A percentile compares a stretch with the other conserved stretches of the same genome.
Conservation (phyloP, 2,329 filamentous ascomycete species). For the Clarireedia paspali region DNA sequence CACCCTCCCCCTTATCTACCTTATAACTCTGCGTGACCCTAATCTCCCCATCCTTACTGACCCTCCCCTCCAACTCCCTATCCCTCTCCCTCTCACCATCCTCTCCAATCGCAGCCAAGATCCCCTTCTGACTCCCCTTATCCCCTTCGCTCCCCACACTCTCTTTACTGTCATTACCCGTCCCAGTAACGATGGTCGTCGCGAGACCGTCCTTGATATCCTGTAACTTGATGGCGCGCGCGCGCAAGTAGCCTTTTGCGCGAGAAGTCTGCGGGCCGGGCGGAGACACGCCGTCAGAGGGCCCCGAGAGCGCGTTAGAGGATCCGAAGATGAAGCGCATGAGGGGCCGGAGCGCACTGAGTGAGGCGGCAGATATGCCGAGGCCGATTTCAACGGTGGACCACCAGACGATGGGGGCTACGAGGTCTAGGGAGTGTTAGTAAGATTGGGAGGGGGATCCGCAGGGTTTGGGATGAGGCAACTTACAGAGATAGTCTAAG, state of each 20-base stretch:
- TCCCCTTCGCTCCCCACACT: not conserved
- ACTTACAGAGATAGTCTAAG: not conserved
- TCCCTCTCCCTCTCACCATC: no score
- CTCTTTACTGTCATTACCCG: not conserved
- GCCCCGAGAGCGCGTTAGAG: not conserved
- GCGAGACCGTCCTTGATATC: not conserved
- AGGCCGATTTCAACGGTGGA: constrained; percentile 1
- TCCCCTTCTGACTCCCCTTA: not conserved
- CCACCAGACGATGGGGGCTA: constrained; percentile 2
- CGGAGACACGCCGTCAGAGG: not conserved
- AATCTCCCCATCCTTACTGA: not conserved
- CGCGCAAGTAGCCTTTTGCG: not conserved
- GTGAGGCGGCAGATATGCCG: not conserved
- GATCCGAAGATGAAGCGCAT: not conserved
- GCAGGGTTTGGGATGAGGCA: not conserved
- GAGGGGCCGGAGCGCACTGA: not conserved
- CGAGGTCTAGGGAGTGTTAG: not conserved
- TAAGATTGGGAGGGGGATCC: not conserved
- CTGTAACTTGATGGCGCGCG: not conserved
- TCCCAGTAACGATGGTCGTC: not conserved
- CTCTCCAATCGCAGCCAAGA: not conserved
- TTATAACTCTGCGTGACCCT: not conserved
- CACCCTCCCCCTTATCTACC: not conserved
- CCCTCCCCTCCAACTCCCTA: no score
- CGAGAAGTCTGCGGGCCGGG: not conserved